A percentile compares a stretch with the other conserved stretches of the same genome.
These are phyloP conservation scores for Camellia granthamiana DNA, from an alignment of 148 eudicot genomes.

Conservation along the genomic window DNA sequence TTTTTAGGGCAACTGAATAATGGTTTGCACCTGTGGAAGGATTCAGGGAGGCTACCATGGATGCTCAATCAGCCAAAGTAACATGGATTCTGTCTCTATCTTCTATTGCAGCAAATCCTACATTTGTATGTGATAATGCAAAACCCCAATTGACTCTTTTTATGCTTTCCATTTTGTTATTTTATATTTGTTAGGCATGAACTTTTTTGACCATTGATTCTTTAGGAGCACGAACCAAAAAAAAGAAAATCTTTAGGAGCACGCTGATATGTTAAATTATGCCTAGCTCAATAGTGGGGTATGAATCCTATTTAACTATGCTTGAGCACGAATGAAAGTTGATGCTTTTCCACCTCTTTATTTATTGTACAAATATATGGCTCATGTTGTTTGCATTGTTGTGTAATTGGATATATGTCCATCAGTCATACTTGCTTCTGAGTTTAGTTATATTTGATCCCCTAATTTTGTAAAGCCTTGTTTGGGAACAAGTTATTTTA, in stretches of 20 bases:
- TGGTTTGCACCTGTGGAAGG: conserved; percentile 99
- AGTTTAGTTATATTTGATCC: not conserved
- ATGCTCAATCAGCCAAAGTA: conserved; percentile 68
- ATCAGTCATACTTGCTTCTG: not conserved
- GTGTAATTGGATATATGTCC: not conserved
- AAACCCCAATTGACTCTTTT: not conserved
- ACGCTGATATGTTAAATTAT: not conserved
- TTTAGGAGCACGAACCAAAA: not conserved
- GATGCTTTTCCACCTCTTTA: not conserved
- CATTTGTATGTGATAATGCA: not conserved
- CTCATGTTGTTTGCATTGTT: not conserved
- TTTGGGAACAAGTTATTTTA: too few species aligned
- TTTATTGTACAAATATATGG: not conserved
- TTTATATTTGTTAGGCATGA: not conserved
- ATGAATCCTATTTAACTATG: not conserved
- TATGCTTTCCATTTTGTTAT: not conserved
- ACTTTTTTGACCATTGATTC: not conserved
- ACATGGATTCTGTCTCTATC: not conserved
- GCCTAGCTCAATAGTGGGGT: conserved; percentile 2
- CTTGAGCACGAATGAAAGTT: not conserved
- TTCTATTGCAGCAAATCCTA: not conserved
- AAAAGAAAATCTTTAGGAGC: not conserved
- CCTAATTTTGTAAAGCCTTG: not conserved
- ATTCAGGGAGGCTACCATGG: conserved; percentile 76
- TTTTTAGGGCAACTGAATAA: conserved; percentile 95